Evolutionary conservation across 306 rosid species (phyloP), one percentile per base, ranked within the genome.

Genomic region (Quillaja saponaria): DNA sequence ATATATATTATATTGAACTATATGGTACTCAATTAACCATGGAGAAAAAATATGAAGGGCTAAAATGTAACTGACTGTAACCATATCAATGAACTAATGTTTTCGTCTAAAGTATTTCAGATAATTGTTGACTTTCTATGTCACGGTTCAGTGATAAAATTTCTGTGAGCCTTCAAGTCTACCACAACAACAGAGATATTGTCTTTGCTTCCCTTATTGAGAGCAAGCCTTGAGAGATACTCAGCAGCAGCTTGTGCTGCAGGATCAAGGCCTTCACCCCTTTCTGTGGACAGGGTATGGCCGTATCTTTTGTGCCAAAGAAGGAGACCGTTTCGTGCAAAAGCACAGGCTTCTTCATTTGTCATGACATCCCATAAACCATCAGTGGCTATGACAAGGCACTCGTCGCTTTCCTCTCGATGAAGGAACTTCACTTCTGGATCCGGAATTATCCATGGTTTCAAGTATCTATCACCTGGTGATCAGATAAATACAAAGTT

Each of bases 341-440:
- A 49, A 13, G 86, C 89, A 15, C 95, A 89, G n/a, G 82, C 96
- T 71, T 84, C 96, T 71, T 89, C 88, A 46, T 86, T 84, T 44
- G 88, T 86, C 60, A 89, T 69, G 13, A 86, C 90, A 78, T 89
- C 96, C 96, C 96, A 89, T 47, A 89, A 67, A 13, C 96, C 96
- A 18, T 85, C 96, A 4, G 87, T 86, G 52, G 95, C 96, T 60
- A 89, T 61, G 68, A 86, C 69, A 35, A 89, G 91, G 72, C 88
- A 86, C 65, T 89, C 89, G 0, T 89, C 96, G 11, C 75, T 82
- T 71, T 78, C 84, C 44, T 74, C 87, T 72, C 95, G 61, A 0
- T 56, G 64, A 46, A 84, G 61, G 35, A 81, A 71, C 67, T 60
- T 67, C 21, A 86, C 64, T 71, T 89, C 96, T 31, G 96, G 96